phyloP scores from a whole-genome alignment of 805 yeast genomes.

The Lipomyces starkeyi region DNA sequence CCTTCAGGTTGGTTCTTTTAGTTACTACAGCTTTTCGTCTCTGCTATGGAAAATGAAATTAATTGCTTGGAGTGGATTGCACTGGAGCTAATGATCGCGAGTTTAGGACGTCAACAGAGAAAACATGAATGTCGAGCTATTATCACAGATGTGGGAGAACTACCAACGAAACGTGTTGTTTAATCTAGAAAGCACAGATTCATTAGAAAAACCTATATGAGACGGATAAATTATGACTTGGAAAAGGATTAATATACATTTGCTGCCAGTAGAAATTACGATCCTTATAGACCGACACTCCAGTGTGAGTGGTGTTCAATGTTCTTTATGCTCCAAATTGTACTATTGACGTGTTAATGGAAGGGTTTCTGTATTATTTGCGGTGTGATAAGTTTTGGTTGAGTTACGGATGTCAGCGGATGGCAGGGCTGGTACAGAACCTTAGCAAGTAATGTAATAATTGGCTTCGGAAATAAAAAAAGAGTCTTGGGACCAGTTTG shows the following conservation, averaged over 20 bases:
- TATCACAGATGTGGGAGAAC: conserved; percentile 80
- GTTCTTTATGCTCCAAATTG: too few relatives aligned
- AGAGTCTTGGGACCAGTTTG: too few relatives aligned
- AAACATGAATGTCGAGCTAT: conserved; percentile 71
- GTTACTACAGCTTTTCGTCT: background rate
- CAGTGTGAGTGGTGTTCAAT: too few relatives aligned
- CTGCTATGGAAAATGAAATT: background rate
- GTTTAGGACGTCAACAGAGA: conserved; percentile 60
- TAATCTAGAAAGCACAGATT: conserved; percentile 68
- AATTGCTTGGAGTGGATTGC: background rate
- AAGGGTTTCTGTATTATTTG: too few relatives aligned
- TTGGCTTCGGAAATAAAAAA: too few relatives aligned
- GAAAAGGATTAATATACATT: too few relatives aligned
- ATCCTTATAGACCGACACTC: too few relatives aligned
- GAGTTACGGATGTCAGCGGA: too few relatives aligned
- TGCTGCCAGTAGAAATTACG: background rate
- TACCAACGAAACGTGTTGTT: conserved; percentile 73
- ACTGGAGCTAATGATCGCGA: background rate
- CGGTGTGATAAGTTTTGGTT: too few relatives aligned
- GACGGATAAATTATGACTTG: background rate
- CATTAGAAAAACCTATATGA: conserved; percentile 47
- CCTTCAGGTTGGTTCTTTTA: conserved; percentile 50
- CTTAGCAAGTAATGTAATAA: too few relatives aligned
- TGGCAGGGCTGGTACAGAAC: too few relatives aligned
- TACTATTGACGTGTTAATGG: too few relatives aligned